Conservation (phyloP, 495 filamentous ascomycete species). For the Penicillium parvum region DNA sequence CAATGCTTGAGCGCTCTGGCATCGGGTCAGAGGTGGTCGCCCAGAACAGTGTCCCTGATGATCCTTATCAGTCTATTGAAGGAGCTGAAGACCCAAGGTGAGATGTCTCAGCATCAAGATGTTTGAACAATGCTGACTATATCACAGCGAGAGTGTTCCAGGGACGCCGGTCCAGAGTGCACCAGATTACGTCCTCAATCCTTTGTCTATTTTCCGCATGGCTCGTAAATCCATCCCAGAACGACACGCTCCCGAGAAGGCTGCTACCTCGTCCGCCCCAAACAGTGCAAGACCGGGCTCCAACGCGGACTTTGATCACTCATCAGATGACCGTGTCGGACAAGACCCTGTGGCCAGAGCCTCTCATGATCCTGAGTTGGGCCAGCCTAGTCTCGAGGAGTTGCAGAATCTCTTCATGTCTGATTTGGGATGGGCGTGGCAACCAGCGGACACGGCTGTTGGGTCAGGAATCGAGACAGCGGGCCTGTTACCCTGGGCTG, state of each 20-base stretch:
- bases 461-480: conserved; percentile 25
- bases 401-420: conserved; percentile 30
- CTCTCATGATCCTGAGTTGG: background rate
- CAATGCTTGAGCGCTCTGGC: conserved; percentile 27
- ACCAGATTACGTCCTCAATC: conserved; percentile 32
- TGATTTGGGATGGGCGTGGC: conserved; percentile 33
- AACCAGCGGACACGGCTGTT: conserved; percentile 30
- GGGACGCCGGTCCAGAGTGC: conserved; percentile 27
- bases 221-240: conserved; percentile 29
- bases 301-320: conserved; percentile 1
- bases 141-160: conserved; percentile 9
- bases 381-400: conserved; percentile 24
- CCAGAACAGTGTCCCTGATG: conserved; percentile 28
- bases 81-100: conserved; percentile 16
- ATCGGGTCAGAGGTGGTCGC: conserved; percentile 24
- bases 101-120: background rate
- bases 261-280: conserved; percentile 14
- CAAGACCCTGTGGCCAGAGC: background rate
- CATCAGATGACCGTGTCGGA: background rate
- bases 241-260: conserved; percentile 28
- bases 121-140: background rate
- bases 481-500: conserved; percentile 29
- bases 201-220: conserved; percentile 31
- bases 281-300: conserved; percentile 14
- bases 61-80: conserved; percentile 23